phyloP scores from a whole-genome alignment of 306 rosid species.

The Hippophae gyantsensis region DNA sequence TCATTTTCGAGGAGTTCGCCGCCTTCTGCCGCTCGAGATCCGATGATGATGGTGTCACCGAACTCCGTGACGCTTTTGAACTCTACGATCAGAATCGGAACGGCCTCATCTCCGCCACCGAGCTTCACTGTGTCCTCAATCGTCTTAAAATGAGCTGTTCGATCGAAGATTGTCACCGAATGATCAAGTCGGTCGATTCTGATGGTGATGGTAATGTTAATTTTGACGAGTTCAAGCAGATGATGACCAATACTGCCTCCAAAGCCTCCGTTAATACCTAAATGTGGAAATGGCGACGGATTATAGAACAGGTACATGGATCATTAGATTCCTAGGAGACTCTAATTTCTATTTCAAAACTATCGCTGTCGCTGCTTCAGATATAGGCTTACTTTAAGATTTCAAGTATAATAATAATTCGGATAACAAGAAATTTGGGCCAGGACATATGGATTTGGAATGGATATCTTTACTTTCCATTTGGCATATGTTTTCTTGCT shows the following conservation, averaged over 20 bases:
- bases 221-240: conserved; percentile 67
- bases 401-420: no score
- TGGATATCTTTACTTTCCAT: no score
- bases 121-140: conserved; percentile 60
- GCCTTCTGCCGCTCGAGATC: conserved; percentile 48
- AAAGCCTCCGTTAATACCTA: conserved; percentile 15
- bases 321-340: no score
- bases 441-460: no score
- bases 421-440: no score
- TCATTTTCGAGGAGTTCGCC: conserved; percentile 60
- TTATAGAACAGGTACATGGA: conserved; percentile 5
- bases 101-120: conserved; percentile 66
- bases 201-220: conserved; percentile 82
- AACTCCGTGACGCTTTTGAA: conserved; percentile 68
- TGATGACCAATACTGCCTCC: conserved; percentile 47
- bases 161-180: conserved; percentile 48
- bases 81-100: conserved; percentile 79
- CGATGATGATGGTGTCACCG: conserved; percentile 36
- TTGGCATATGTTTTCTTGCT: no score
- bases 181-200: conserved; percentile 72
- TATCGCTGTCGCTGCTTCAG: no score
- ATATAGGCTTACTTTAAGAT: no score
- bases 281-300: background rate
- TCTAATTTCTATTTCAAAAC: no score
- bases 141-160: conserved; percentile 57